Evolutionary conservation across 257 asterid genomes (phyloP).

Genomic region (Penstemon newberryi): DNA sequence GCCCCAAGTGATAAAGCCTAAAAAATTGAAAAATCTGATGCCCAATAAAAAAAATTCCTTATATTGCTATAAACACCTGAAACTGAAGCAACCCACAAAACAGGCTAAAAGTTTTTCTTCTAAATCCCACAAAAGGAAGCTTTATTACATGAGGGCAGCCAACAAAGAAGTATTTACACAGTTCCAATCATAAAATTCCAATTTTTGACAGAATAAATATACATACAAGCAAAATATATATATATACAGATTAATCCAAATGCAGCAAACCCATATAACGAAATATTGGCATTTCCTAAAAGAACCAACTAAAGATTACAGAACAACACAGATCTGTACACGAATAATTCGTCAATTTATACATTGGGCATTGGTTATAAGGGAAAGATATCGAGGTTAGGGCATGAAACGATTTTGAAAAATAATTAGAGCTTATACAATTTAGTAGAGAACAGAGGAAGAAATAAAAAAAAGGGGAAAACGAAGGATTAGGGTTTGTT

Average conservation of each 20-base stretch:
- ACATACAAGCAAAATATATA: not conserved
- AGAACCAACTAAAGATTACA: constrained; percentile 19
- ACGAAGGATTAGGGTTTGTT: constrained; percentile 29
- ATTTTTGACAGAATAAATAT: constrained; percentile 6
- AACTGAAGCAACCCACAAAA: constrained; percentile 18
- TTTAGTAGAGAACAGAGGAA: constrained; percentile 23
- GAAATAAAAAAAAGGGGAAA: constrained; percentile 22
- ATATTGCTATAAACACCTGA: not conserved
- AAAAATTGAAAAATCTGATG: constrained; percentile 2
- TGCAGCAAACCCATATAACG: constrained; percentile 27
- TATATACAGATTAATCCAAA: constrained; percentile 18
- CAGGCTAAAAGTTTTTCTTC: constrained; percentile 25
- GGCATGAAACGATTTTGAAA: not conserved
- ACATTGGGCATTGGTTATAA: no score
- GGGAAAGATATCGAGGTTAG: not conserved
- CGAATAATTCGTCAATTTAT: not conserved
- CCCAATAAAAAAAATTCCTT: constrained; percentile 1
- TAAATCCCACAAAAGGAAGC: constrained; percentile 33
- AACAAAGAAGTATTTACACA: constrained; percentile 23
- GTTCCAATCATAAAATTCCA: constrained; percentile 22
- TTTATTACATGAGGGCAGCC: constrained; percentile 18
- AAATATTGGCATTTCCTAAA: constrained; percentile 23
- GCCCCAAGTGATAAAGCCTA: constrained; percentile 8
- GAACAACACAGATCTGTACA: constrained; percentile 41
- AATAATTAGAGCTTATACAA: constrained; percentile 23